phyloP scores from a whole-genome alignment of 441 rosid species.

The Isatis lusitanica region DNA sequence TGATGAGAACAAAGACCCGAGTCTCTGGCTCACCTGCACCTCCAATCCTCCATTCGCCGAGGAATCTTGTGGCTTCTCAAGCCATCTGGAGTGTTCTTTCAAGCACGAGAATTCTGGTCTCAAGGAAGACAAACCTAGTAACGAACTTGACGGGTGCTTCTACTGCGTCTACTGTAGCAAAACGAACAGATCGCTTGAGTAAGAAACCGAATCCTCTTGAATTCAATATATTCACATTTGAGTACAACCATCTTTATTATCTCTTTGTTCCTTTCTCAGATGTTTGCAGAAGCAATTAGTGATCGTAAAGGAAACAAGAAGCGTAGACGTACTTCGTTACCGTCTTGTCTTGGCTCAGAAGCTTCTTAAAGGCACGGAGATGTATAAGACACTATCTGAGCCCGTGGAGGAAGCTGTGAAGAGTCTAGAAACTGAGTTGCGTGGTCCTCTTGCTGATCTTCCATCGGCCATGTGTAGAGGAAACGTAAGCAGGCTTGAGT shows the following conservation, averaged over 20 bases:
- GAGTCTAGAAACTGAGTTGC: conserved; percentile 35
- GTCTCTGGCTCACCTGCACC: conserved; percentile 47
- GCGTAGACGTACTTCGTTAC: conserved; percentile 38
- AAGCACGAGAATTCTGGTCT: conserved; percentile 36
- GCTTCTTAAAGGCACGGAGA: conserved; percentile 41
- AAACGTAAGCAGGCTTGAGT: conserved; percentile 41
- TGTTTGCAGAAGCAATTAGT: conserved; percentile 45
- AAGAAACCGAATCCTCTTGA: background rate
- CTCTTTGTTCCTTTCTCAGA: background rate
- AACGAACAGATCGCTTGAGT: conserved; percentile 38
- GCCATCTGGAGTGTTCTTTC: conserved; percentile 48
- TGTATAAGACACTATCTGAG: conserved; percentile 29
- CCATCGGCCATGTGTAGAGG: conserved; percentile 43
- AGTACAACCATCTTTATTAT: background rate
- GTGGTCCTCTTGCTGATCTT: conserved; percentile 37
- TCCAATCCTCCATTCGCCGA: conserved; percentile 32
- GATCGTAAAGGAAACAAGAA: conserved; percentile 40
- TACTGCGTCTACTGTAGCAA: conserved; percentile 45
- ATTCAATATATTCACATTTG: background rate
- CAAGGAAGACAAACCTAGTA: conserved; percentile 13
- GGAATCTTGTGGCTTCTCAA: conserved; percentile 47
- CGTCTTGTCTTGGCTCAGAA: conserved; percentile 41
- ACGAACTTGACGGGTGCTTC: conserved; percentile 33
- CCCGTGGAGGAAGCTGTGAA: conserved; percentile 39
- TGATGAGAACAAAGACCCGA: conserved; percentile 52